Evolutionary conservation across 495 filamentous ascomycete species (phyloP), one percentile per base, ranked within the genome.

Genomic region (Amniculicola lignicola): DNA sequence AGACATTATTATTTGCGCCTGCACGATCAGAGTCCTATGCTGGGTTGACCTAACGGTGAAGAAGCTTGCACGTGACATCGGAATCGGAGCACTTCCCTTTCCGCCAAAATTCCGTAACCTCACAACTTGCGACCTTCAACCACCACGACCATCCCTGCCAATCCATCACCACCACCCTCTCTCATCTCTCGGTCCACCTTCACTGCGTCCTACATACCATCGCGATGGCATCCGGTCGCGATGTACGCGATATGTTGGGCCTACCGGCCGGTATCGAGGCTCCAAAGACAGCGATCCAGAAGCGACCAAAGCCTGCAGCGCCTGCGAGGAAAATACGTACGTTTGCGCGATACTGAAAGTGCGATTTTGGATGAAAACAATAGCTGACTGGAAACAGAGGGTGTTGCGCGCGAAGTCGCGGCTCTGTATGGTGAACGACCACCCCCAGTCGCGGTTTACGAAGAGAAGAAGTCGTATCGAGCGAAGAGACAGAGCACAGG

Each of bases 381-480:
- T n/a, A n/a, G n/a, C n/a, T n/a, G n/a, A n/a, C n/a, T n/a, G n/a
- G n/a, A 18, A 40, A 19, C 77, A 95, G 78, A 90, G 80, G 70
- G 91, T 69, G 84, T 87, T 39, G 81, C 77, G 29, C 79, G 83
- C 48, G 83, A 87, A 71, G 72, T 87, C 4, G 82, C 75, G 56
- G 82, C 83, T 37, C 70, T 87, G 11, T 73, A 84, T 18, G 84
- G 84, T 41, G 82, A 86, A 70, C 74, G 83, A 57, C 83, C 83
- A 41, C 84, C 84, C 38, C 83, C 83, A 38, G 83, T 87, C 58
- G 77, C 83, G 12, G 80, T 86, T 59, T 79, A 77, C 44, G 81
- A 86, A 63, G 77, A 79, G 47, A 67, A 66, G 54, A 82, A 83
- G 60, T 48, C 57, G 12, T 86, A 85, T 65, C 82, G 84, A 54